These are phyloP conservation scores for Heliocybe sulcata DNA, from an alignment of 1,284 basidiomycete genomes.

Conservation along the genomic window DNA sequence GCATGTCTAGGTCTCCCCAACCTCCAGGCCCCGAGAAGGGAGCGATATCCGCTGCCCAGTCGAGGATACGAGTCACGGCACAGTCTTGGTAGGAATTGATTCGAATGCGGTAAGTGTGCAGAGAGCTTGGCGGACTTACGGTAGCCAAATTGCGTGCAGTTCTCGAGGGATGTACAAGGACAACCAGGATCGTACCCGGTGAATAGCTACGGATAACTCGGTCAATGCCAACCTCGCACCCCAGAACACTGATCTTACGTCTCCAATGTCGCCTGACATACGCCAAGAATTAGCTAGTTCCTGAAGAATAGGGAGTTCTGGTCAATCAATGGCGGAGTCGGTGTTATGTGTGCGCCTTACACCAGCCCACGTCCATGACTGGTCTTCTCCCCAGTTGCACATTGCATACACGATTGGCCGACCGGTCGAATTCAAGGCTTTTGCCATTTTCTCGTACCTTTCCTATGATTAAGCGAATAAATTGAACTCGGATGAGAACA, in stretches of 20 bases:
- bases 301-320: slow-evolving; percentile 17
- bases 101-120: not conserved
- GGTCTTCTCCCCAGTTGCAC: slow-evolving; percentile 41
- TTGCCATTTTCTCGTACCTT: slow-evolving; percentile 34
- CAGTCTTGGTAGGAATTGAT: slow-evolving; percentile 17
- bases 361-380: slow-evolving; percentile 26
- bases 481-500: not conserved
- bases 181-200: slow-evolving; percentile 33
- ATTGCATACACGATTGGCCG: slow-evolving; percentile 40
- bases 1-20: slow-evolving; percentile 38
- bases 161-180: slow-evolving; percentile 30
- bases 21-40: slow-evolving; percentile 30
- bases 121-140: slow-evolving; percentile 11
- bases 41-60: slow-evolving; percentile 30
- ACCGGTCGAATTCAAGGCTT: slow-evolving; percentile 38
- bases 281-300: slow-evolving; percentile 40
- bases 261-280: slow-evolving; percentile 35
- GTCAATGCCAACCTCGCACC: no score
- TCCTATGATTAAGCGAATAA: not conserved
- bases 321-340: no score
- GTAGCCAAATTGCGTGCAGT: slow-evolving; percentile 34
- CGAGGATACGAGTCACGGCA: slow-evolving; percentile 29
- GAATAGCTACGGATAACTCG: slow-evolving; percentile 22
- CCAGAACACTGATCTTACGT: slow-evolving; percentile 17
- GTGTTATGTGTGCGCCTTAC: not conserved